These are phyloP conservation scores for Boletellus deceptivus DNA, from an alignment of 1,284 basidiomycete genomes.

Conservation along the genomic window DNA sequence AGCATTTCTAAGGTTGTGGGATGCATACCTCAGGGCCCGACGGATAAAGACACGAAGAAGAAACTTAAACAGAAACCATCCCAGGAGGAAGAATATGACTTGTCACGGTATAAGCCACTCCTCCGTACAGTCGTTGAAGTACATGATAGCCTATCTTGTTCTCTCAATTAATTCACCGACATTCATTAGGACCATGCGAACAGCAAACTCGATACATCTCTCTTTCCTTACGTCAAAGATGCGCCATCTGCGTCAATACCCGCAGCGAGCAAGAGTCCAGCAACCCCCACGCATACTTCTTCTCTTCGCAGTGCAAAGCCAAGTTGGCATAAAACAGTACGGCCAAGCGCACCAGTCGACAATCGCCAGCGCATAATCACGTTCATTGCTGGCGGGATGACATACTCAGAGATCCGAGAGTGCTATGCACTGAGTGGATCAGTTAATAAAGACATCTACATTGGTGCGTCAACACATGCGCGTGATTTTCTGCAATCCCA, in stretches of 20 bases:
- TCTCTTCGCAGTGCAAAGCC: slow-evolving; percentile 85
- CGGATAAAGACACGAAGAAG: slow-evolving; percentile 75
- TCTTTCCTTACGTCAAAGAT: slow-evolving; percentile 93
- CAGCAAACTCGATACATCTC: slow-evolving; percentile 71
- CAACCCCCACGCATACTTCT: slow-evolving; percentile 51
- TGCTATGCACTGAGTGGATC: slow-evolving; percentile 77
- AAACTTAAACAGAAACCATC: slow-evolving; percentile 76
- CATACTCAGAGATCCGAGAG: slow-evolving; percentile 92
- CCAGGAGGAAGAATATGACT: slow-evolving; percentile 88
- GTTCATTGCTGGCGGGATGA: slow-evolving; percentile 95
- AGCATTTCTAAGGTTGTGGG: background rate
- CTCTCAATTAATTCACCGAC: background rate
- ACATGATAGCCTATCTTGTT: slow-evolving; percentile 9
- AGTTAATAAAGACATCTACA: slow-evolving; percentile 86
- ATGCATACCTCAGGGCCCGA: slow-evolving; percentile 48
- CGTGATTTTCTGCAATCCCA: background rate
- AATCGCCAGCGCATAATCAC: slow-evolving; percentile 83
- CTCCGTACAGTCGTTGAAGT: slow-evolving; percentile 86
- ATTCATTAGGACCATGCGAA: slow-evolving; percentile 71
- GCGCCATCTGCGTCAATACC: slow-evolving; percentile 59
- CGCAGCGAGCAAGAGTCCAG: slow-evolving; percentile 44
- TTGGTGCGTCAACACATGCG: slow-evolving; percentile 56
- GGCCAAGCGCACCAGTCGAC: slow-evolving; percentile 51
- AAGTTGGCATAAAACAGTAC: slow-evolving; percentile 77
- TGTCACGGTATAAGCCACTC: slow-evolving; percentile 91